These are phyloP conservation scores for Trypanosoma theileri DNA, from an alignment of 208 protist species.

Conservation along the genomic window DNA sequence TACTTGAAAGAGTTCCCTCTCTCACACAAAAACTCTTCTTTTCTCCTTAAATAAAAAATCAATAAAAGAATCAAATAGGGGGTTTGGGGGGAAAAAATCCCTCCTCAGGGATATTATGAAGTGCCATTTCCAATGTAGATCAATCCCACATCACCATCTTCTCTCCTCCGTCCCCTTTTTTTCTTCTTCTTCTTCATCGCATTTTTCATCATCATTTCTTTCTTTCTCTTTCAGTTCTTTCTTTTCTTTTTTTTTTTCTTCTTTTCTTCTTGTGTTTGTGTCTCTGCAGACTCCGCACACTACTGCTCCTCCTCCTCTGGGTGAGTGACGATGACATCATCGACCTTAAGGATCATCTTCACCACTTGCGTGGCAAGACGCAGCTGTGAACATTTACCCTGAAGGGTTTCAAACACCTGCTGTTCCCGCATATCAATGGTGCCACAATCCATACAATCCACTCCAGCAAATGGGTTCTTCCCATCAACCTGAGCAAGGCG, in stretches of 20 bases:
- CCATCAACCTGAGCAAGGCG: conserved; percentile 94
- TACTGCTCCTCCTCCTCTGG: conserved; percentile 73
- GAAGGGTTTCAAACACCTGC: conserved; percentile 98
- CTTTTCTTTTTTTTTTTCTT: conserved; percentile 1
- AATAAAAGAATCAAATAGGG: too few species aligned
- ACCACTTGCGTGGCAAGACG: conserved; percentile 99
- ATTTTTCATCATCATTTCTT: conserved; percentile 5
- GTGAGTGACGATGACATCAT: conserved; percentile 97
- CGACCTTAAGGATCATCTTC: conserved; percentile 99
- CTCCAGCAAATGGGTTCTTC: conserved; percentile 96
- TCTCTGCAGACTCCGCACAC: background rate
- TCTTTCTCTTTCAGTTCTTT: background rate
- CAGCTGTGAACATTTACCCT: conserved; percentile 99
- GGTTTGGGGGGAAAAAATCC: too few species aligned
- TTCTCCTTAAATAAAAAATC: background rate
- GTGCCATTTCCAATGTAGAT: background rate
- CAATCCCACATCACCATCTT: background rate
- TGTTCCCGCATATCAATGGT: conserved; percentile 98
- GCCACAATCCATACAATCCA: conserved; percentile 97
- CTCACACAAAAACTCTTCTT: background rate
- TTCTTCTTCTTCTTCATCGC: background rate
- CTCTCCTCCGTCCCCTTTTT: background rate
- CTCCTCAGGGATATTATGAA: too few species aligned
- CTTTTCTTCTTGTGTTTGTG: background rate
- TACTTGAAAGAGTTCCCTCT: background rate